phyloP scores from a whole-genome alignment of 371 early-diverging fungal genomes.

The Actinomucor elegans region DNA sequence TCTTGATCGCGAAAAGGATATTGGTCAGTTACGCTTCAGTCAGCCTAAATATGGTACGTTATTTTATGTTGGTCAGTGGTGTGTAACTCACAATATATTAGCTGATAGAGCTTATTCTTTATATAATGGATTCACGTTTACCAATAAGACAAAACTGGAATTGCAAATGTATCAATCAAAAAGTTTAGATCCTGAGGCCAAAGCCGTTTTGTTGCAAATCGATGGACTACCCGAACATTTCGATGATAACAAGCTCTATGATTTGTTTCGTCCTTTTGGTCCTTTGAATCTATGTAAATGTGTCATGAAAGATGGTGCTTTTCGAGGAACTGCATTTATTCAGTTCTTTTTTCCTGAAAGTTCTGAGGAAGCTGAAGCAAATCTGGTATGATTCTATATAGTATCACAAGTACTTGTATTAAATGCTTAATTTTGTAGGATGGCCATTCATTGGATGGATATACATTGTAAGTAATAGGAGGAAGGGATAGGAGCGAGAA shows the following conservation, averaged over 20 bases:
- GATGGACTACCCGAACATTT: slow-evolving; percentile 27
- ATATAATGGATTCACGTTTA: slow-evolving; percentile 36
- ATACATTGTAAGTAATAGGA: slow-evolving; percentile 37
- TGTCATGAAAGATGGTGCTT: slow-evolving; percentile 21
- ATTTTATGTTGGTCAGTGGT: background rate
- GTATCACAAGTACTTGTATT: no score
- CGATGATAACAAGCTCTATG: slow-evolving; percentile 33
- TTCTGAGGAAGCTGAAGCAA: slow-evolving; percentile 26
- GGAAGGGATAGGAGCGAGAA: background rate
- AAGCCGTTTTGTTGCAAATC: slow-evolving; percentile 28
- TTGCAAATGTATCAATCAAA: slow-evolving; percentile 34
- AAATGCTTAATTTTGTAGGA: slow-evolving; percentile 40
- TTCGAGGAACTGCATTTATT: slow-evolving; percentile 31
- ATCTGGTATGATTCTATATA: slow-evolving; percentile 29
- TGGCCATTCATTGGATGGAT: slow-evolving; percentile 28
- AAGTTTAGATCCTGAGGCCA: slow-evolving; percentile 29
- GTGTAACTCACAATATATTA: background rate
- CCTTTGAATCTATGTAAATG: slow-evolving; percentile 39
- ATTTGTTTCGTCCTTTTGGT: slow-evolving; percentile 42
- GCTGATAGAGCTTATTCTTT: slow-evolving; percentile 43
- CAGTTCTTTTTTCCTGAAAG: slow-evolving; percentile 38
- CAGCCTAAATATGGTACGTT: slow-evolving; percentile 25
- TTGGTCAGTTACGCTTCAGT: slow-evolving; percentile 28
- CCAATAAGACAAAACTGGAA: slow-evolving; percentile 30
- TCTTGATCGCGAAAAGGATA: slow-evolving; percentile 22